Base-by-base conservation (phyloP, 495 filamentous ascomycete genomes). In the Talaromyces trachyspermus region DNA sequence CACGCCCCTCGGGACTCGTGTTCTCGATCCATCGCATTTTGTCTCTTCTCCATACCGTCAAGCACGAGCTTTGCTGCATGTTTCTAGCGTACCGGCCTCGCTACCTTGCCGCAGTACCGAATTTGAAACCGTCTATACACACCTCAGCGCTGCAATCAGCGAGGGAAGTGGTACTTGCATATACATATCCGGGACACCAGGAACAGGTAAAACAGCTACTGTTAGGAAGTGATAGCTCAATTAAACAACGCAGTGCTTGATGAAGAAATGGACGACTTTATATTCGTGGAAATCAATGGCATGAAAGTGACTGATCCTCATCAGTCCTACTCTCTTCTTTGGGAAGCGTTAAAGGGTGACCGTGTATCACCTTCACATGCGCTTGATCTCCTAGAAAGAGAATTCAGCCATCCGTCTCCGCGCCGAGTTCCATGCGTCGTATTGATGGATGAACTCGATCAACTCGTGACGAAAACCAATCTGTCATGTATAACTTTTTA, bases 401-500 rank as follows among this genome's bases (percentile, higher is more conserved):
- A 99, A 62, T 97, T 99, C 69, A 85, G 77, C 46, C 78, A 88
- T 44, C 94, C 94, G 0, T 88, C 80, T 41, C 94, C 94, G 32
- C 80, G 94, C 36, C 76, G 90, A 39, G 87, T 95, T 9, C 94
- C 94, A 0, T 97, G 94, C 57, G 94, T 99, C 20, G 94, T 99
- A 6, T 69, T 99, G 32, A 99, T 99, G 94, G 94, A 99, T 58
- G 94, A 99, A 68, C 77, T 99, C 32, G 94, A 99, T 65, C 94
- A 99, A 60, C 78, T 99, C 4, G 94, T 96, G 2, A 99, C 94
- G 17, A 90, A 88, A 95, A 92, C 58, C 94, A 99, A 55, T 88
- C 86, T 20, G 94, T 99, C 59, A 99, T 99, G 94, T 99, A 99
- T 70, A 99, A 99, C 60, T 99, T 99, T 65, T 99, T 99, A 99